Evolutionary conservation across 495 filamentous ascomycete genomes (phyloP).

Genomic region (Penicillium antarcticum): DNA sequence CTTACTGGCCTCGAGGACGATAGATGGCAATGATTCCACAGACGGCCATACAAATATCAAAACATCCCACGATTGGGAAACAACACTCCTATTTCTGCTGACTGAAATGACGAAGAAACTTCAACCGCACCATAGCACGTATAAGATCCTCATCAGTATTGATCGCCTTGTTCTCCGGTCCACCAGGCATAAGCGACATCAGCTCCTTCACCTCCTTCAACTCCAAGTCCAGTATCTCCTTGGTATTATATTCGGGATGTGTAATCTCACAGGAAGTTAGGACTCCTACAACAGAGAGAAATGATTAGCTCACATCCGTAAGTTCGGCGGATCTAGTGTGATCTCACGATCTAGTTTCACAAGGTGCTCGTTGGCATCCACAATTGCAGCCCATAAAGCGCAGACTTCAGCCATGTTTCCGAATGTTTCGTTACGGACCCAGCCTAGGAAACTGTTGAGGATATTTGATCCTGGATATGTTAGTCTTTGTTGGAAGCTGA

Average conservation of each 20-base stretch:
- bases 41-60: too few species aligned
- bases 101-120: background rate
- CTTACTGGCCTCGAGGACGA: too few species aligned
- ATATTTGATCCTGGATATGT: background rate
- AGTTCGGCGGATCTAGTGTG: background rate
- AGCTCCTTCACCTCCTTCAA: background rate
- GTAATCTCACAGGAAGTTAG: background rate
- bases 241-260: background rate
- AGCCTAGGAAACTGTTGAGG: slow-evolving; percentile 1
- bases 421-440: slow-evolving; percentile 6
- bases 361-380: slow-evolving; percentile 1
- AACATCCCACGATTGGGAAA: too few species aligned
- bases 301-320: background rate
- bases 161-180: background rate
- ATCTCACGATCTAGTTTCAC: background rate
- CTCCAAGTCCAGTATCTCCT: background rate
- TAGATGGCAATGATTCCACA: too few species aligned
- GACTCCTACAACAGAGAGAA: background rate
- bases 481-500: background rate
- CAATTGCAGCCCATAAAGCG: slow-evolving; percentile 2
- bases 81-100: too few species aligned
- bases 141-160: background rate
- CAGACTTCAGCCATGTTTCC: background rate
- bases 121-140: slow-evolving; percentile 1
- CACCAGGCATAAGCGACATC: slow-evolving; percentile 1